Percentiles rank a stretch among this genome's conserved stretches.
phyloP scores from a whole-genome alignment of 768 basidiomycete species.

The Mycena rebaudengoi region DNA sequence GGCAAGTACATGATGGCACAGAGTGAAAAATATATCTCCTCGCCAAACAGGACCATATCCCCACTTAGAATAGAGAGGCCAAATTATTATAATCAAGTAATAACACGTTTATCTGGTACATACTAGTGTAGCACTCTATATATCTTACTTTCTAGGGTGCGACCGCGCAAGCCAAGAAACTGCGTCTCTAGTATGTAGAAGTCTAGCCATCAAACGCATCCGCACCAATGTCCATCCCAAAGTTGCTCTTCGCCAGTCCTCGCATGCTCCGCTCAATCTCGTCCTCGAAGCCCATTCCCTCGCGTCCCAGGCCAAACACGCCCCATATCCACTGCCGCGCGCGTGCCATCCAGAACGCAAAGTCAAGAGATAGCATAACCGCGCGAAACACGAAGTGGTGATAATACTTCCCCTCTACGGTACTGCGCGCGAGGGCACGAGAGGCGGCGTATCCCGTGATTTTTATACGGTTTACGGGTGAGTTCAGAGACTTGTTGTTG shows the following conservation, averaged over 20 bases:
- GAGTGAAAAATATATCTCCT: too few relatives aligned
- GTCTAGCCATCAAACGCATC: conserved; percentile 61
- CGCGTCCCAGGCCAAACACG: conserved; percentile 47
- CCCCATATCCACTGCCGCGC: conserved; percentile 58
- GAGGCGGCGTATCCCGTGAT: conserved; percentile 89
- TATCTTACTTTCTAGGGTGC: too few relatives aligned
- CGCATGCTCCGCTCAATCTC: conserved; percentile 80
- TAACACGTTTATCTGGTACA: too few relatives aligned
- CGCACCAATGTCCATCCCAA: conserved; percentile 78
- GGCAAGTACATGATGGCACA: too few relatives aligned
- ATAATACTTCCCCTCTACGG: conserved; percentile 56
- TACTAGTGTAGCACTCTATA: too few relatives aligned
- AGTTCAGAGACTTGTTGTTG: conserved; percentile 85
- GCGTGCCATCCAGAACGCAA: conserved; percentile 72
- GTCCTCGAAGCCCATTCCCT: conserved; percentile 76
- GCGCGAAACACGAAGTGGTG: conserved; percentile 69
- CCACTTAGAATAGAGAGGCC: too few relatives aligned
- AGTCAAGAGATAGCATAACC: conserved; percentile 74
- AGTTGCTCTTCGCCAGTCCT: conserved; percentile 77
- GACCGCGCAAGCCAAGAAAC: too few relatives aligned
- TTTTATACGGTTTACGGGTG: conserved; percentile 90
- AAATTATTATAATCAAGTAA: too few relatives aligned
- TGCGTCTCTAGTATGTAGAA: too few relatives aligned
- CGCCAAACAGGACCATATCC: too few relatives aligned
- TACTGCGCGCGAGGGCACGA: conserved; percentile 60